Conservation (phyloP, 768 basidiomycete genomes). For the Phaeolepiota aurea region DNA sequence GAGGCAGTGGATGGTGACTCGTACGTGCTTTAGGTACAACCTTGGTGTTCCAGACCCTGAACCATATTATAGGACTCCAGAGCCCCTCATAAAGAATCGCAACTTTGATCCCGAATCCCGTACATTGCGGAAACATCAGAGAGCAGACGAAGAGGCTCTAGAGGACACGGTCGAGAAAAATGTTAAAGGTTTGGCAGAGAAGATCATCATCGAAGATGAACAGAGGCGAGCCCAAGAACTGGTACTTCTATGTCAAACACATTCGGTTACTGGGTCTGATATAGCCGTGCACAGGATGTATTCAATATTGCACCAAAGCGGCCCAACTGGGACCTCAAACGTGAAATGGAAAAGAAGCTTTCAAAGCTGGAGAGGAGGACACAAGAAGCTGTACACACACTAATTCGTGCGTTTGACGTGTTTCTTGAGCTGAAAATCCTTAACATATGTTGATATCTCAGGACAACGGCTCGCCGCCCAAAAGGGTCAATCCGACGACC, state of each 20-base stretch:
- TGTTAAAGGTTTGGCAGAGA: constrained; percentile 76
- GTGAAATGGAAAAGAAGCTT: constrained; percentile 87
- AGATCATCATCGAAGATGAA: constrained; percentile 83
- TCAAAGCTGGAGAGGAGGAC: constrained; percentile 86
- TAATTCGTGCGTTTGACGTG: constrained; percentile 66
- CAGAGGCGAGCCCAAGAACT: constrained; percentile 79
- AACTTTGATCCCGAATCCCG: constrained; percentile 91
- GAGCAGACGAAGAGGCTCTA: constrained; percentile 43
- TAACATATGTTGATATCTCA: constrained; percentile 15
- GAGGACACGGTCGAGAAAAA: constrained; percentile 85
- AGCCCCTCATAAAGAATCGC: constrained; percentile 55
- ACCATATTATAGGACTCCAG: constrained; percentile 17
- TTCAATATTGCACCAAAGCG: constrained; percentile 98
- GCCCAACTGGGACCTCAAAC: constrained; percentile 93
- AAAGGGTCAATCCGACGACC: constrained; percentile 71
- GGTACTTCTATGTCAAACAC: constrained; percentile 29
- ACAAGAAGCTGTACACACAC: constrained; percentile 84
- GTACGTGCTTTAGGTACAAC: constrained; percentile 26
- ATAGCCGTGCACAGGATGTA: constrained; percentile 55
- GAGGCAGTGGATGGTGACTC: constrained; percentile 33
- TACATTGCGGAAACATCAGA: constrained; percentile 59
- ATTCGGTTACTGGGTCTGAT: constrained; percentile 1
- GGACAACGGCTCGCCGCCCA: constrained; percentile 76
- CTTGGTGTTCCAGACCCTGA: too few species aligned
- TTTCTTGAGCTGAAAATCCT: not conserved